Conservation (phyloP, 257 asterid genomes). For the Capsicum pubescens region DNA sequence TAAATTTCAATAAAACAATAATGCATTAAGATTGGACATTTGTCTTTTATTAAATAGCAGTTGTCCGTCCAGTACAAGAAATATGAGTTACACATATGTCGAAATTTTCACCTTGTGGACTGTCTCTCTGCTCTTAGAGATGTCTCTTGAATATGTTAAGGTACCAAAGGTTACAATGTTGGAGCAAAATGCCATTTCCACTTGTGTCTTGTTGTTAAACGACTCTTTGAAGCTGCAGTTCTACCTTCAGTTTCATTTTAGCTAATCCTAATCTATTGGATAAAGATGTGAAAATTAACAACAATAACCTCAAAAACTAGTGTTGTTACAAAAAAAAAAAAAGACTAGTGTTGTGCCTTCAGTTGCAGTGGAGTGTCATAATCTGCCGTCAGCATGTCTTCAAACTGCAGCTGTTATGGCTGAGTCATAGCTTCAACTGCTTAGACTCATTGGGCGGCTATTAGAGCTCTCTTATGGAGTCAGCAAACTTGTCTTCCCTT, state of each 20-base stretch:
- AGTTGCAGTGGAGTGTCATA: slow-evolving; percentile 10
- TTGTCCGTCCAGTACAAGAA: not conserved
- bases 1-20: not conserved
- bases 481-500: not conserved
- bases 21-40: not conserved
- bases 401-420: not conserved
- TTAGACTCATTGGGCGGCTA: not conserved
- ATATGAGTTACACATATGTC: not conserved
- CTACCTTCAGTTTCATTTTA: not conserved
- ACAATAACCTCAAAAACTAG: not conserved
- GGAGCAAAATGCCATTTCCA: not conserved
- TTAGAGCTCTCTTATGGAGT: slow-evolving; percentile 17
- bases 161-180: not conserved
- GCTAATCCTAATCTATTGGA: slow-evolving; percentile 3
- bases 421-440: not conserved
- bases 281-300: not conserved
- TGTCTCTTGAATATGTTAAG: not conserved
- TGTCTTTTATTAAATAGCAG: not conserved
- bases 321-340: not conserved
- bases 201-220: not conserved
- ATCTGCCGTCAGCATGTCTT: not conserved
- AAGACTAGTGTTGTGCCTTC: not conserved
- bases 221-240: not conserved
- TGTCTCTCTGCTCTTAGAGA: not conserved
- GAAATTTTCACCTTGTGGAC: not conserved